Evolutionary conservation across 106 monocot genomes (phyloP), one percentile per base, ranked within the genome.

Genomic region (Chionographis japonica): DNA sequence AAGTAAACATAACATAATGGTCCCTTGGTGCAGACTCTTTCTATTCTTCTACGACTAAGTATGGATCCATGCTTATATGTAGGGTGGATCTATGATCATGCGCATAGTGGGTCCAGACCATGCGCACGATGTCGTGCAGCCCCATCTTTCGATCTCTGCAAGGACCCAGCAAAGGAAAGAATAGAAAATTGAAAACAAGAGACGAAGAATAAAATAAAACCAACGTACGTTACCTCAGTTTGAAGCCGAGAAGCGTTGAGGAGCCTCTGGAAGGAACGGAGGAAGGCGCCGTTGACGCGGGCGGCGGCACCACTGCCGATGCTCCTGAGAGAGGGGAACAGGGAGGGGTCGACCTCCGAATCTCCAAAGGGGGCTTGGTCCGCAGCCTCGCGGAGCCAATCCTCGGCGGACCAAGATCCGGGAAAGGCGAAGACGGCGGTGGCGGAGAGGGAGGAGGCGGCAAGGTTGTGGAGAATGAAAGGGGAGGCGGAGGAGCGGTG

Each of bases 291-390:
- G 38, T 85, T 77, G 53, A 74, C 85, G 0, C 56, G 56, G 4
- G 77, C 85, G 5, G 74, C n/a, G 6, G 43, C 52, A 42, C 62
- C 70, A 18, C 50, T 65, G 3, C 66, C 77, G 54, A 85, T 52
- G 60, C 60, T 74, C 67, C 54, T 81, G 63, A 85, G 77, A 37
- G 81, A 85, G 55, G 85, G 81, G 60, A 85, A 85, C 51, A 85
- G 50, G 9, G 59, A 53, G 13, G 59, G 8, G 19, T 85, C 85
- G 40, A 85, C 64, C 61, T 64, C 74, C 13, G 67, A 14, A 11
- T 71, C 81, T 3, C 81, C 85, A 57, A 85, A 85, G 13, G 74
- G 74, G 12, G 61, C 46, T 8, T 53, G 27, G 12, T 20, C 78
- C n/a, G 52, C 70, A 15, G 8, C 27, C 27, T 27, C 70, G 51